Conservation (phyloP, 805 yeast genomes). For the Lachancea nothofagi region DNA sequence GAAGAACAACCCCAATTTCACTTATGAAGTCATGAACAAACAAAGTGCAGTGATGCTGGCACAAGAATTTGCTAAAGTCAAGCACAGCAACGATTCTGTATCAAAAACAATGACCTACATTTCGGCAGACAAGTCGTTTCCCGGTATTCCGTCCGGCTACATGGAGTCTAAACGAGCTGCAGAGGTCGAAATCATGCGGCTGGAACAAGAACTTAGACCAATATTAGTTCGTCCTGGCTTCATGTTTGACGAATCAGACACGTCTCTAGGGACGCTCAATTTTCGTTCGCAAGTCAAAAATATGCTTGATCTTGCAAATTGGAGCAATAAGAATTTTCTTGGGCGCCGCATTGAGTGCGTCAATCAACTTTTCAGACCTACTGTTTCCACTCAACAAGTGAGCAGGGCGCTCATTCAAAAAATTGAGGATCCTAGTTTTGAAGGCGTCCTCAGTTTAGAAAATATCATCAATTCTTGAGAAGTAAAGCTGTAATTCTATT, state of each 20-base stretch:
- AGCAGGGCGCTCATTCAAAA: conserved; percentile 53
- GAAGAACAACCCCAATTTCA: conserved; percentile 32
- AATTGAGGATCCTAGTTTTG: conserved; percentile 43
- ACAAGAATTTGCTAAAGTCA: conserved; percentile 40
- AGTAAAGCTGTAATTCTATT: background rate
- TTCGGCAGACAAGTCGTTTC: conserved; percentile 72
- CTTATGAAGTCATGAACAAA: conserved; percentile 60
- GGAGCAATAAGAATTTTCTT: conserved; percentile 40
- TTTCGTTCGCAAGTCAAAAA: conserved; percentile 33
- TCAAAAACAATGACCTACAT: conserved; percentile 57
- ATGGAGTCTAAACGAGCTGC: conserved; percentile 73
- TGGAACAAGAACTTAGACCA: conserved; percentile 41
- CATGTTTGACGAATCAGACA: conserved; percentile 55
- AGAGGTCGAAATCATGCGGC: conserved; percentile 48
- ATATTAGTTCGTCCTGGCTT: conserved; percentile 77
- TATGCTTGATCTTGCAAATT: conserved; percentile 40
- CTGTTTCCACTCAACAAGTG: conserved; percentile 63
- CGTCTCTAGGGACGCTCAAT: conserved; percentile 34
- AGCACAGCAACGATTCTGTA: conserved; percentile 12
- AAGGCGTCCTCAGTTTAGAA: conserved; percentile 57
- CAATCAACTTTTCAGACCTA: conserved; percentile 52
- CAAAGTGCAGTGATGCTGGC: conserved; percentile 66
- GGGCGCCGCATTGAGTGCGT: conserved; percentile 35
- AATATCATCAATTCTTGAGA: conserved; percentile 33
- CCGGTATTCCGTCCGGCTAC: conserved; percentile 65